Evolutionary conservation across 1,284 basidiomycete species (phyloP).

Genomic region (Athelia sp.): DNA sequence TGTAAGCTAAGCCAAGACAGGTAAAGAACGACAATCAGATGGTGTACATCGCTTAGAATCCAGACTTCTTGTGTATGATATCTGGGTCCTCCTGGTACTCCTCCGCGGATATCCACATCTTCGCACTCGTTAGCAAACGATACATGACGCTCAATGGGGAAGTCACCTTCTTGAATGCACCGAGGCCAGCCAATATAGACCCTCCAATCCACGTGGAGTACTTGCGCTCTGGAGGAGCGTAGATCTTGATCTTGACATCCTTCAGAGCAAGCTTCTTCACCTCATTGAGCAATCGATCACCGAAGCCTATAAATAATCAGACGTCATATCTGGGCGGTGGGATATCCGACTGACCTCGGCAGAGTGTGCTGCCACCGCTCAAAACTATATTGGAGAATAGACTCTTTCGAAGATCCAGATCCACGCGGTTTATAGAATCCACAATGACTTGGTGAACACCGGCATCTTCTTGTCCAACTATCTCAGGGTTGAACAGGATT

Average conservation of each 20-base stretch:
- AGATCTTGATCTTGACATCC: slow-evolving; percentile 99
- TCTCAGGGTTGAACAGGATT: slow-evolving; percentile 96
- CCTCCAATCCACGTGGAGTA: slow-evolving; percentile 99
- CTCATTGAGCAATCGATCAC: slow-evolving; percentile 92
- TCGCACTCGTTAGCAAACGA: not conserved
- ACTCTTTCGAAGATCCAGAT: slow-evolving; percentile 90
- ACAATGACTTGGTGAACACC: slow-evolving; percentile 96
- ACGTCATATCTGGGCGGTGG: slow-evolving; percentile 7
- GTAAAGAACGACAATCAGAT: slow-evolving; percentile 7
- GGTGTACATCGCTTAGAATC: slow-evolving; percentile 50
- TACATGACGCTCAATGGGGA: slow-evolving; percentile 7
- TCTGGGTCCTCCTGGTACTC: slow-evolving; percentile 99
- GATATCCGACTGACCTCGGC: slow-evolving; percentile 58
- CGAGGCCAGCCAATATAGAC: slow-evolving; percentile 91
- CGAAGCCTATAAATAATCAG: slow-evolving; percentile 67
- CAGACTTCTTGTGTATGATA: slow-evolving; percentile 91
- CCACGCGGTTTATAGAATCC: slow-evolving; percentile 82
- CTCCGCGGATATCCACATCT: slow-evolving; percentile 99
- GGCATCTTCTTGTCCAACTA: slow-evolving; percentile 94
- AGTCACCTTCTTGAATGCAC: slow-evolving; percentile 93
- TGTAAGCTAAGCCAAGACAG: slow-evolving; percentile 6
- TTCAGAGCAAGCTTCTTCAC: slow-evolving; percentile 96
- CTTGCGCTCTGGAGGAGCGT: slow-evolving; percentile 98
- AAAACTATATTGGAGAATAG: slow-evolving; percentile 97
- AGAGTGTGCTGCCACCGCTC: slow-evolving; percentile 93